A percentile compares a stretch with the other conserved stretches of the same genome.
Conservation (phyloP, 768 basidiomycete species). For the Clavulina sp. region DNA sequence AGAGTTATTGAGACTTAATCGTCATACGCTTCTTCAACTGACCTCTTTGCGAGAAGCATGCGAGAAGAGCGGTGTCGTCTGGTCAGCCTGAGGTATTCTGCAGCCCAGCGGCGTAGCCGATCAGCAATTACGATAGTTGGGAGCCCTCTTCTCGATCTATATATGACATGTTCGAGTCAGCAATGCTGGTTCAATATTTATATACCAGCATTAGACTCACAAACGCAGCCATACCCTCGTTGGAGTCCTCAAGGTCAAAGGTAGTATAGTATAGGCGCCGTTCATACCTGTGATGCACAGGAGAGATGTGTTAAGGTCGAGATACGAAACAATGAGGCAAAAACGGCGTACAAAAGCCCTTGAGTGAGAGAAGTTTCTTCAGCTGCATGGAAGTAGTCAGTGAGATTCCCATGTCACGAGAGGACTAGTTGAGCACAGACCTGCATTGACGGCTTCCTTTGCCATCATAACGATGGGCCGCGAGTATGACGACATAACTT, state of each 20-base stretch:
- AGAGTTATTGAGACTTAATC: too few relatives aligned
- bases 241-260: constrained; percentile 29
- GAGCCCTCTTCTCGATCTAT: not conserved
- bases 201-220: constrained; percentile 17
- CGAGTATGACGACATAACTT: constrained; percentile 48
- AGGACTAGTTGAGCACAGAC: constrained; percentile 24
- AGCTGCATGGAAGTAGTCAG: constrained; percentile 25
- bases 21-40: too few relatives aligned
- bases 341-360: constrained; percentile 35
- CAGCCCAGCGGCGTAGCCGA: too few relatives aligned
- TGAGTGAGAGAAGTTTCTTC: constrained; percentile 66
- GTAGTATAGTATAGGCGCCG: constrained; percentile 75
- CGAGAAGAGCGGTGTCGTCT: too few relatives aligned
- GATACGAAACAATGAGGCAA: not conserved
- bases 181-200: not conserved
- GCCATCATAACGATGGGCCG: constrained; percentile 12
- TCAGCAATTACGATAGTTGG: too few relatives aligned
- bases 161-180: not conserved
- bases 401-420: not conserved
- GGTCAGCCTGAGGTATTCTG: too few relatives aligned
- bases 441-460: constrained; percentile 88
- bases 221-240: constrained; percentile 81
- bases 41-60: too few relatives aligned
- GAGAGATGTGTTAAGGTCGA: not conserved
- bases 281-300: constrained; percentile 38